Percentiles rank a stretch among this genome's conserved stretches.
These are phyloP conservation scores for Colletotrichum sansevieriae DNA, from an alignment of 2,329 filamentous ascomycete species.

Conservation along the genomic window DNA sequence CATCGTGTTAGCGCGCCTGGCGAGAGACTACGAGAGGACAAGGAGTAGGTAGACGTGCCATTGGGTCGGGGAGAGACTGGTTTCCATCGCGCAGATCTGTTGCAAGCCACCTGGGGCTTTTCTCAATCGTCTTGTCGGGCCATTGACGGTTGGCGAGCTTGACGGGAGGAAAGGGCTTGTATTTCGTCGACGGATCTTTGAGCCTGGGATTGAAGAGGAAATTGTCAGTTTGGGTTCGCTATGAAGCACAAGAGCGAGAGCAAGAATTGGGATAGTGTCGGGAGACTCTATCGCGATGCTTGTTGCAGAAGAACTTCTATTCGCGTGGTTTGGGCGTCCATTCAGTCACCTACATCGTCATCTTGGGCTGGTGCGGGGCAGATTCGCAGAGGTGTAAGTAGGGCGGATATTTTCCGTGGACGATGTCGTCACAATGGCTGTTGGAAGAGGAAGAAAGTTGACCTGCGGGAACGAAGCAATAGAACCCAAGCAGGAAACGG, in stretches of 20 bases:
- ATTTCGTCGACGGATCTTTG: constrained; percentile 43
- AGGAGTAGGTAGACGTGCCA: constrained; percentile 70
- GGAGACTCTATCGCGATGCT: too few species aligned
- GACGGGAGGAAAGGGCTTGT: constrained; percentile 41
- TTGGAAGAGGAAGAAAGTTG: background rate
- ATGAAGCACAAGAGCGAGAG: too few species aligned
- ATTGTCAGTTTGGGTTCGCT: background rate
- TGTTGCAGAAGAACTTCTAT: too few species aligned
- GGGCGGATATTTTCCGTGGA: constrained; percentile 23
- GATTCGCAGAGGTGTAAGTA: constrained; percentile 13
- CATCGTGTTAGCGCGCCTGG: constrained; percentile 6
- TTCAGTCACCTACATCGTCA: constrained; percentile 41
- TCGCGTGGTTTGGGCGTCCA: background rate
- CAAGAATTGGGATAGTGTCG: too few species aligned
- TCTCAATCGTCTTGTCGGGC: constrained; percentile 81
- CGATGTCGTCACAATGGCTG: constrained; percentile 12
- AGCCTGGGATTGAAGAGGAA: constrained; percentile 24
- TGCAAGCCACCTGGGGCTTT: constrained; percentile 92
- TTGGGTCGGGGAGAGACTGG: constrained; percentile 92
- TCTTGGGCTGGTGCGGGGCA: constrained; percentile 40
- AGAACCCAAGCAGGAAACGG: constrained; percentile 1
- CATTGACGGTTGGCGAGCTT: constrained; percentile 79
- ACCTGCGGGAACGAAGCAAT: background rate
- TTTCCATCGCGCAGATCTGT: constrained; percentile 82
- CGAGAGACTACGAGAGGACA: constrained; percentile 9